Evolutionary conservation across 495 filamentous ascomycete species (phyloP).

Genomic region (Tuber melanosporum): DNA sequence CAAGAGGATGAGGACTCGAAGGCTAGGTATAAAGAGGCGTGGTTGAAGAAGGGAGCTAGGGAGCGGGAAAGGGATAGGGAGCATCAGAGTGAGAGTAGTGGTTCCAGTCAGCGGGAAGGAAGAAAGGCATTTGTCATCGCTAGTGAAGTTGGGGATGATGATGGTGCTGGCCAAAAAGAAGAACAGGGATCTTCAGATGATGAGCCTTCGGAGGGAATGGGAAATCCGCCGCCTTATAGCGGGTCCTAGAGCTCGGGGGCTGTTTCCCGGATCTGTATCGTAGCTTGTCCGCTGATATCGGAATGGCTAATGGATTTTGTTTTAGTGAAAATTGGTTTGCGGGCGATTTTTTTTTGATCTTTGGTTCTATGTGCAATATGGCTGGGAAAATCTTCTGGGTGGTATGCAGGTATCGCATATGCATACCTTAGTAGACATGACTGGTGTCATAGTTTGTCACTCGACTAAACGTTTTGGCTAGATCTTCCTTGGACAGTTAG

Average conservation of each 20-base stretch:
- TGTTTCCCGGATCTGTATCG: not conserved
- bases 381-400: not conserved
- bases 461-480: not conserved
- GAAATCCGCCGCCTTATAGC: not conserved
- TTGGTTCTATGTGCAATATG: not conserved
- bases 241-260: not conserved
- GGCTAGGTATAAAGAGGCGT: constrained; percentile 22
- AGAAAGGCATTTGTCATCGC: not conserved
- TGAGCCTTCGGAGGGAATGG: not conserved
- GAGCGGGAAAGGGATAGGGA: constrained; percentile 24
- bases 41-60: constrained; percentile 28
- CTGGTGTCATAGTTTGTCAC: not conserved
- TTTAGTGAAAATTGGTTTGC: not conserved
- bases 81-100: constrained; percentile 10
- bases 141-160: constrained; percentile 20
- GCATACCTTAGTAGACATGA: not conserved
- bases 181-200: not conserved
- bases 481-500: not conserved
- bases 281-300: not conserved
- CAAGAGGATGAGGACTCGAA: constrained; percentile 27
- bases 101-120: not conserved
- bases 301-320: not conserved
- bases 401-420: not conserved
- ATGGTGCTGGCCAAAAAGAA: not conserved
- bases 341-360: not conserved